Evolutionary conservation across 805 yeast genomes (phyloP), one percentile per base, ranked within the genome.

Genomic region (Candida berthetii): DNA sequence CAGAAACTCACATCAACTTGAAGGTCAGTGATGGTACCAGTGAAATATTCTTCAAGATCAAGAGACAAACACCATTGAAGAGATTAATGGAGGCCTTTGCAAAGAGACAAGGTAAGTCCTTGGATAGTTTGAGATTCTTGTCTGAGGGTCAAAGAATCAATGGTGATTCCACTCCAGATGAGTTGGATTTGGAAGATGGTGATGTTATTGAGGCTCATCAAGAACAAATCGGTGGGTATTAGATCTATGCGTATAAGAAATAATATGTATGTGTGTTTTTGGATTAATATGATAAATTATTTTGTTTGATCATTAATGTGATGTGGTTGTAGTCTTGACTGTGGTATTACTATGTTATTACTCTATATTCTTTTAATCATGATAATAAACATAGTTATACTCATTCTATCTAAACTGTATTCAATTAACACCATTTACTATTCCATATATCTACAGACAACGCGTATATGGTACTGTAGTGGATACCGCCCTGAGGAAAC

Each of bases 61-160:
- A 90, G 70, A 78, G 86, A 66, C 74, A 90, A 33, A 93, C 99
- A 5, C 96, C 91, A 37, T 76, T 93, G 72, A 85, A 79, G 64
- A 85, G 96, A 68, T 80, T 93, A 56, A 91, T 93, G 89, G 98
- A 91, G 58, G 96, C 97, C 11, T 93, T 91, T 64, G 95, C 98
- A 63, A 90, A 90, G 68, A 85, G 99, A 72, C 96, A 91, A 60
- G 98, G 98, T 35, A 91, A 91, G 63, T 80, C 84, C 49, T 68
- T 84, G 58, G 79, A 76, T 52, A 78, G 91, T 39, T 70, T 93
- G 61, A 80, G 98, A 64, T 93, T 93, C 63, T 71, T 93, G 57
- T 82, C 82, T 60, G 99, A 93, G 50, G 99, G 99, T 48, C 85
- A 88, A 52, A 80, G 98, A 59, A 81, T 93, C 45, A 73, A 76